Percentiles rank a stretch among this genome's conserved stretches.
Evolutionary conservation across 495 filamentous ascomycete species (phyloP).

Genomic region (Zalerion maritima): DNA sequence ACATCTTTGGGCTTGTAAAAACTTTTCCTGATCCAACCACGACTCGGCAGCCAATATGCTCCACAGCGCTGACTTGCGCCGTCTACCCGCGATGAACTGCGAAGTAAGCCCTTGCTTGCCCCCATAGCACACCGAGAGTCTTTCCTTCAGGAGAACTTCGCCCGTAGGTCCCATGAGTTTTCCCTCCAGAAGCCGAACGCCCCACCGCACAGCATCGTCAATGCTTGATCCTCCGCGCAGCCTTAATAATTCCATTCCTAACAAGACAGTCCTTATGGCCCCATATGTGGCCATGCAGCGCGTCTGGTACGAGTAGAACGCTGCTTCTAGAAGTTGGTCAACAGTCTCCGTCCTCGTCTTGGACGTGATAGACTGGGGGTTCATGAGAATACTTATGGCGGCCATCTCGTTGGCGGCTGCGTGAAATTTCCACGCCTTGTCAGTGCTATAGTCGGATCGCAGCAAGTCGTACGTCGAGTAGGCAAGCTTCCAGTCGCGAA

Average conservation of each 20-base stretch:
- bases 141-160: conserved; percentile 66
- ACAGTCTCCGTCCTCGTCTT: conserved; percentile 65
- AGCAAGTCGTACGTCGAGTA: conserved; percentile 82
- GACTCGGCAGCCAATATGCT: conserved; percentile 65
- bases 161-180: conserved; percentile 58
- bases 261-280: conserved; percentile 58
- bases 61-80: conserved; percentile 83
- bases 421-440: conserved; percentile 94
- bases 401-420: conserved; percentile 89
- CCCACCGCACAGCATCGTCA: conserved; percentile 82
- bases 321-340: conserved; percentile 72
- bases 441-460: conserved; percentile 73
- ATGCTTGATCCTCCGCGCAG: conserved; percentile 61
- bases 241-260: conserved; percentile 70
- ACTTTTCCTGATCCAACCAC: conserved; percentile 62
- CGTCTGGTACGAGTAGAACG: conserved; percentile 81
- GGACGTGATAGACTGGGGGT: conserved; percentile 49
- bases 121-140: conserved; percentile 70
- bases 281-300: conserved; percentile 61
- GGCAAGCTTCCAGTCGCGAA: conserved; percentile 89
- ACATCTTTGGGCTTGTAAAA: conserved; percentile 52
- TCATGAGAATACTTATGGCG: conserved; percentile 65
- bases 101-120: conserved; percentile 50
- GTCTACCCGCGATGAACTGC: conserved; percentile 51
- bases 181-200: conserved; percentile 61